Percentiles rank a stretch among this genome's conserved stretches.
phyloP scores from a whole-genome alignment of 495 filamentous ascomycete genomes.

The Eremomyces bilateralis region DNA sequence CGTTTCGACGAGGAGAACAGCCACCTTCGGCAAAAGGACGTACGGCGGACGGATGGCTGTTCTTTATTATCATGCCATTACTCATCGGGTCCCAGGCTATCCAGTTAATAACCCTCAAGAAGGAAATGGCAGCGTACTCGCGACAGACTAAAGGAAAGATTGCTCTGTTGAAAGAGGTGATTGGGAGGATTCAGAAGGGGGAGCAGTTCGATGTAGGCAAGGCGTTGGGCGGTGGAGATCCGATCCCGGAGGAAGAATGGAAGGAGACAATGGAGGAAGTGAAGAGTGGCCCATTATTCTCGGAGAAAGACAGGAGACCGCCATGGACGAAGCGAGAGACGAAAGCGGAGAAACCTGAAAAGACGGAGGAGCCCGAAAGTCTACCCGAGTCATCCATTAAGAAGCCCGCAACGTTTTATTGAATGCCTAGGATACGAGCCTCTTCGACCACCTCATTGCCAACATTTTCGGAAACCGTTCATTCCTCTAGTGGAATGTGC shows the following conservation, averaged over 20 bases:
- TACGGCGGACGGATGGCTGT: conserved; percentile 55
- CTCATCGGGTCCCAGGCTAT: conserved; percentile 89
- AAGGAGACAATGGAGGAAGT: too few species aligned
- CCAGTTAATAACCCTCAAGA: conserved; percentile 63
- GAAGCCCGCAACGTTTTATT: neutral
- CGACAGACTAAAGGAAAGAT: conserved; percentile 65
- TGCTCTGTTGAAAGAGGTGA: conserved; percentile 52
- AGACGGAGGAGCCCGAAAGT: neutral
- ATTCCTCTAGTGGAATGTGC: neutral
- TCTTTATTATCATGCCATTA: conserved; percentile 82
- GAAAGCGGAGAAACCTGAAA: neutral
- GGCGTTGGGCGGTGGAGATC: conserved; percentile 58
- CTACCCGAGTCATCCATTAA: neutral
- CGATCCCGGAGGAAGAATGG: conserved; percentile 62
- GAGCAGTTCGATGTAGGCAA: conserved; percentile 82
- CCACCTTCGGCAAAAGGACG: neutral
- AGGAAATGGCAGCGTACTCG: conserved; percentile 46
- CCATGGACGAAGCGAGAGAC: neutral
- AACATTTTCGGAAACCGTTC: neutral
- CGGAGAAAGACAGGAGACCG: neutral
- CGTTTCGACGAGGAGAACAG: conserved; percentile 11
- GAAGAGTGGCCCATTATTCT: too few species aligned
- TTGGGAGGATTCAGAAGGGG: conserved; percentile 59
- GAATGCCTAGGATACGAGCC: neutral
- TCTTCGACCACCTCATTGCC: neutral